Base-by-base conservation (phyloP, 192 early-diverging fungal species). In the Paraglomus occultum region DNA sequence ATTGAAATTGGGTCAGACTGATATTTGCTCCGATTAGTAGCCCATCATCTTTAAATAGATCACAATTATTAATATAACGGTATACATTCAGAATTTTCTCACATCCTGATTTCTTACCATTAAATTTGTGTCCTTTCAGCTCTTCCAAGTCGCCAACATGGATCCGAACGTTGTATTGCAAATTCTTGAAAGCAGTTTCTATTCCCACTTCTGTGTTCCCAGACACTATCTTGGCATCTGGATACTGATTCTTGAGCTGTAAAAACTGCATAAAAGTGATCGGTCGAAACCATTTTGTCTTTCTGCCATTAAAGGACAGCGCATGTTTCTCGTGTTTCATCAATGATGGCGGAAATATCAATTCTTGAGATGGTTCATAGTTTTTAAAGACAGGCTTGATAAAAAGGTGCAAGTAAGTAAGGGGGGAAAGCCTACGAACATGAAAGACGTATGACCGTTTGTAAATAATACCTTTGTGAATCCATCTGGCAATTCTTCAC, bases 191-290 rank as follows among this genome's bases (percentile, higher is more conserved):
- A 65, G 84, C 85, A 52, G 86, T 84, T 70, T 95, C 91, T 44
- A 94, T 86, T 62, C 91, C 91, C 6, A 92, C 79, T 71, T 91
- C 88, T 58, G 90, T 92, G 84, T 92, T 95, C 23, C 93, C 93
- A 23, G 86, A 84, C 20, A 94, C 79, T 48, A 95, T 77, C 78
- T 91, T 91, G n/a, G 88, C 85, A 39, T 76, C 73, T 0, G 93
- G 92, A 64, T 84, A 81, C 31, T 67, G 66, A 8, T 75, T 66
- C 71, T 89, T 78, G 49, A 85, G 60, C 11, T 77, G 52, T 10
- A 90, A 77, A 50, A 90, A 74, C 61, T 76, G 74, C 10, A 70
- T 72, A 12, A 89, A 72, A 42, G 77, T 82, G 51, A 81, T 74
- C 9, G 86, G 87, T 23, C 85, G 82, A 82, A 85, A 84, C 86